A percentile compares a stretch with the other conserved stretches of the same genome.
Evolutionary conservation across 805 yeast species (phyloP).

Genomic region (Candida oleophila): DNA sequence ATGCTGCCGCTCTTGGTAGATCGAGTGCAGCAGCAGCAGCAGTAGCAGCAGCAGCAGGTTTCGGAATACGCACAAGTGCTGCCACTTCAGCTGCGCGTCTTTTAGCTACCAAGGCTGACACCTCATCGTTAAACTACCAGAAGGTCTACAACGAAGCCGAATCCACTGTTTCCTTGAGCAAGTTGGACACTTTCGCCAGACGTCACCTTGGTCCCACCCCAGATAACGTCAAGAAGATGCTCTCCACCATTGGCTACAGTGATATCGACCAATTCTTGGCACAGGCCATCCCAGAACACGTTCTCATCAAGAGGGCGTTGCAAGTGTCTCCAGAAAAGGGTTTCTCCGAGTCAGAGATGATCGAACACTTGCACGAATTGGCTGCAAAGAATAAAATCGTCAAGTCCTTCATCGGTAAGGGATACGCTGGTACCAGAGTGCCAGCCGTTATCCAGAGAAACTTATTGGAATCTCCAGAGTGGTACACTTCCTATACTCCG

Average conservation of each 20-base stretch:
- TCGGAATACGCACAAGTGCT: too few relatives aligned
- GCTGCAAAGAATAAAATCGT: conserved; percentile 75
- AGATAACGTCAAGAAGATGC: conserved; percentile 62
- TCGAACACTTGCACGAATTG: conserved; percentile 60
- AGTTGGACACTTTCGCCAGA: conserved; percentile 80
- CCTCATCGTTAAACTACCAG: conserved; percentile 54
- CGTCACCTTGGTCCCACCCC: conserved; percentile 89
- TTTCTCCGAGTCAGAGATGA: conserved; percentile 77
- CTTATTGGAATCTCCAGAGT: conserved; percentile 88
- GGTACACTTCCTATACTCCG: conserved; percentile 99
- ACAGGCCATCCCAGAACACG: conserved; percentile 73
- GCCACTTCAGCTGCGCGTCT: conserved; percentile 4
- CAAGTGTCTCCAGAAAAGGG: conserved; percentile 70
- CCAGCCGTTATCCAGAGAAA: conserved; percentile 95
- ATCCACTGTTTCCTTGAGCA: conserved; percentile 15
- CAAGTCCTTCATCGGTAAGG: conserved; percentile 85
- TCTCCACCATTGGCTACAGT: conserved; percentile 58
- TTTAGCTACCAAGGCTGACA: conserved; percentile 41
- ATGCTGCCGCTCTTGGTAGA: neutral
- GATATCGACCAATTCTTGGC: conserved; percentile 71
- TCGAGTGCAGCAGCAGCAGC: neutral
- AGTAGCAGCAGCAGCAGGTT: neutral
- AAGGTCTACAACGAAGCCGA: conserved; percentile 45
- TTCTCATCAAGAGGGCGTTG: conserved; percentile 67
- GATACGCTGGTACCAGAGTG: conserved; percentile 84